Conservation (phyloP, 306 rosid species). For the Calophaca sinica region DNA sequence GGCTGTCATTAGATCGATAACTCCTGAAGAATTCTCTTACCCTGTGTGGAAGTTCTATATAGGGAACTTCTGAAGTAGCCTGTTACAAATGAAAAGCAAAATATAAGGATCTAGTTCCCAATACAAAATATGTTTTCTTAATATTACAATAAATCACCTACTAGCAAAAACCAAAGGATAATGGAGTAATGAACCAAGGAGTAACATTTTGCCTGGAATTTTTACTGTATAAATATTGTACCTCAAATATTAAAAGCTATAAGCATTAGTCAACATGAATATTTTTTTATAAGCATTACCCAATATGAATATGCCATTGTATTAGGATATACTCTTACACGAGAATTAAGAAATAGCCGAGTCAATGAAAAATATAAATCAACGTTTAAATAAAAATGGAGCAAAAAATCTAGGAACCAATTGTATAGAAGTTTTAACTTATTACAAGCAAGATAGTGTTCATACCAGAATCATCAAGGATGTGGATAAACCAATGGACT, state of each 20-base stretch:
- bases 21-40: constrained; percentile 72
- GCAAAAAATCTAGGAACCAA: constrained; percentile 10
- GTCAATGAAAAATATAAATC: constrained; percentile 14
- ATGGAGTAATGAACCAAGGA: not conserved
- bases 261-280: not conserved
- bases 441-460: constrained; percentile 37
- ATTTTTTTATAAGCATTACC: constrained; percentile 4
- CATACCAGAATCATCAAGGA: constrained; percentile 88
- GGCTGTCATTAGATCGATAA: constrained; percentile 54
- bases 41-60: constrained; percentile 67
- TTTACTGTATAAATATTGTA: constrained; percentile 14
- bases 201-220: not conserved
- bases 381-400: constrained; percentile 20
- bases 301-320: constrained; percentile 1
- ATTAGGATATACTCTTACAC: not conserved
- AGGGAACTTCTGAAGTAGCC: constrained; percentile 91
- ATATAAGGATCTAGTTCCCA: constrained; percentile 13
- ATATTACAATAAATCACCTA: constrained; percentile 22
- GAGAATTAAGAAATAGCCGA: constrained; percentile 26
- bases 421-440: constrained; percentile 9
- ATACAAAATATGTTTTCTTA: constrained; percentile 1
- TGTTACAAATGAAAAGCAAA: constrained; percentile 52
- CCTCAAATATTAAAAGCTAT: constrained; percentile 4
- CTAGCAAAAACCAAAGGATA: not conserved
- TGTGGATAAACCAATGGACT: constrained; percentile 70